Percentiles rank a stretch among this genome's conserved stretches.
Evolutionary conservation across 2,329 filamentous ascomycete genomes (phyloP).

Genomic region (Venturia carpophila): DNA sequence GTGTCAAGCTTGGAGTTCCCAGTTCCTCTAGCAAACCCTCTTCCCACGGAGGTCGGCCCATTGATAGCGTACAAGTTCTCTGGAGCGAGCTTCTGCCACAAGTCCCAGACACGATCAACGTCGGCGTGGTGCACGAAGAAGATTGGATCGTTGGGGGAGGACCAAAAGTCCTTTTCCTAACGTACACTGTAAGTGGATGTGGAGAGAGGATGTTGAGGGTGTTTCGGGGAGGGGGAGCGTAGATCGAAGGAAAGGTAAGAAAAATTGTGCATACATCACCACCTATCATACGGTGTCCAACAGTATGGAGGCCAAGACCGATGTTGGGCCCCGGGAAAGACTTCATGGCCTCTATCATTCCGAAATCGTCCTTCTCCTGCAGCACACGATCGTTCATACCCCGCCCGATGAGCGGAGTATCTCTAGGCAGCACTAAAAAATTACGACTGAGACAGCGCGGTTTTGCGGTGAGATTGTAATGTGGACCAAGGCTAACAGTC

Average conservation of each 20-base stretch:
- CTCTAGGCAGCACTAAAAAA: too few relatives aligned
- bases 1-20: slow-evolving; percentile 1
- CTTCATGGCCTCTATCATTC: too few relatives aligned
- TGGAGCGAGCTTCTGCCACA: slow-evolving; percentile 42
- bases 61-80: slow-evolving; percentile 32
- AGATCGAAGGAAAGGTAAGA: background rate
- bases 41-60: slow-evolving; percentile 30
- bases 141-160: slow-evolving; percentile 28
- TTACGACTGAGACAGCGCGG: too few relatives aligned
- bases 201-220: slow-evolving; percentile 21
- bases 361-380: too few relatives aligned
- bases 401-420: too few relatives aligned
- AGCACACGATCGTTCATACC: too few relatives aligned
- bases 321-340: too few relatives aligned
- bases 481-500: too few relatives aligned
- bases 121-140: slow-evolving; percentile 44
- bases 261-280: background rate
- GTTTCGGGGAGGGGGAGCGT: too few relatives aligned
- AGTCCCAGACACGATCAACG: slow-evolving; percentile 44
- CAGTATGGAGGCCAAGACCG: too few relatives aligned
- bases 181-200: slow-evolving; percentile 22
- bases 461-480: too few relatives aligned
- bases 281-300: too few relatives aligned
- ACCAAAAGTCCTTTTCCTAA: slow-evolving; percentile 32
- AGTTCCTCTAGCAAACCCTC: background rate